phyloP scores from a whole-genome alignment of 106 monocot species.

The Dioscorea zingiberensis region DNA sequence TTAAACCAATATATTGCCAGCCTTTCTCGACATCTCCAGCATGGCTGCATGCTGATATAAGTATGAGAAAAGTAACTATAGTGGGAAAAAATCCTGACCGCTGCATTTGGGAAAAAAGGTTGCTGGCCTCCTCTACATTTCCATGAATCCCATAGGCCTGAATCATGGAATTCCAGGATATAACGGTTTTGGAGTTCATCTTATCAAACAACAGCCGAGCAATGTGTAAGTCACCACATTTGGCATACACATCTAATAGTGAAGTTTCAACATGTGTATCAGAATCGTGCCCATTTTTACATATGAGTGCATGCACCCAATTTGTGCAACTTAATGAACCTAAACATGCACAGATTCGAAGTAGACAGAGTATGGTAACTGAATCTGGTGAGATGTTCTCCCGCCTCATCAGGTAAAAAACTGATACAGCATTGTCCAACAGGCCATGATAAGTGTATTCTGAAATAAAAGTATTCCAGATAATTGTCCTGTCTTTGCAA shows the following conservation, averaged over 20 bases:
- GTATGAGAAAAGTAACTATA: conserved; percentile 37
- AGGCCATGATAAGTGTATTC: conserved; percentile 24
- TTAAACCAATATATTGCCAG: conserved; percentile 21
- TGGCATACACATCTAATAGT: conserved; percentile 38
- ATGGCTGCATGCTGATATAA: conserved; percentile 50
- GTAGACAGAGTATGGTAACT: conserved; percentile 33
- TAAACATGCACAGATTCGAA: conserved; percentile 18
- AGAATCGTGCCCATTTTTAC: conserved; percentile 25
- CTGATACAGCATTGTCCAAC: conserved; percentile 16
- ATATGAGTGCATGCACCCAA: conserved; percentile 23
- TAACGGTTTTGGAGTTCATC: conserved; percentile 22
- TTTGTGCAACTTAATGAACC: conserved; percentile 16
- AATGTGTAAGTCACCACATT: conserved; percentile 36
- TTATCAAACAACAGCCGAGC: conserved; percentile 34
- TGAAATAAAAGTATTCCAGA: conserved; percentile 49
- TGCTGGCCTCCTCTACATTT: conserved; percentile 14
- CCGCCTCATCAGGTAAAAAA: conserved; percentile 35
- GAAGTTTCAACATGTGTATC: conserved; percentile 35
- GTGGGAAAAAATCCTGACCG: conserved; percentile 20
- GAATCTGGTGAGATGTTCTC: conserved; percentile 23
- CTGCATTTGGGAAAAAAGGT: conserved; percentile 41
- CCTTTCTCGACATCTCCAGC: conserved; percentile 37
- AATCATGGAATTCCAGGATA: conserved; percentile 50
- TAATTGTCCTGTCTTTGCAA: conserved; percentile 13
- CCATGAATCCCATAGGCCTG: conserved; percentile 48